These are phyloP conservation scores for Cystobasidium slooffiae DNA, from an alignment of 1,284 basidiomycete species.

Conservation along the genomic window DNA sequence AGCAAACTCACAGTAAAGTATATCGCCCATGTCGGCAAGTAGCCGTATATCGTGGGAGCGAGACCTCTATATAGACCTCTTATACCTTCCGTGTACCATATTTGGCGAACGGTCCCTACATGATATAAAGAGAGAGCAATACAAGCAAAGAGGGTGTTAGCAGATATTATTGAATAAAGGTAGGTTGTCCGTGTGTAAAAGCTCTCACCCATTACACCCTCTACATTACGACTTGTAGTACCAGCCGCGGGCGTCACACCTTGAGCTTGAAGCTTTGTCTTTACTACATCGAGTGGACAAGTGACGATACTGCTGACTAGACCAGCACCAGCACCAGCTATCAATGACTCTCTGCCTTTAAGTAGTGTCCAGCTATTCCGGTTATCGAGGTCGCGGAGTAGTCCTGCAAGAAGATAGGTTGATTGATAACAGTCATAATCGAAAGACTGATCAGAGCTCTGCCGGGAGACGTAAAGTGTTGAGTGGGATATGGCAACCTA, in stretches of 20 bases:
- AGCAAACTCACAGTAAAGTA: constrained; percentile 77
- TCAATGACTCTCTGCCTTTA: constrained; percentile 57
- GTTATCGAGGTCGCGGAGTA: constrained; percentile 42
- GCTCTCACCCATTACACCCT: constrained; percentile 66
- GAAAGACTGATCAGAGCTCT: not conserved
- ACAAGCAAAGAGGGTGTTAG: not conserved
- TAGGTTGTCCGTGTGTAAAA: constrained; percentile 16
- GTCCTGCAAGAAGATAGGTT: constrained; percentile 11
- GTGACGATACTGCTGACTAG: constrained; percentile 91
- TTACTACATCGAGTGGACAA: constrained; percentile 95
- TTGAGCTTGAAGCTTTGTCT: constrained; percentile 95
- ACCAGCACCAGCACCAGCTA: constrained; percentile 67
- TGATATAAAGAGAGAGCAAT: not conserved
- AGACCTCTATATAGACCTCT: constrained; percentile 89
- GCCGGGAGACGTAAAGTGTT: not conserved
- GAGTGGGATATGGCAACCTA: not conserved
- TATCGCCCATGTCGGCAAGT: constrained; percentile 96
- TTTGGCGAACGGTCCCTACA: constrained; percentile 71
- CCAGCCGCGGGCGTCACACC: constrained; percentile 45
- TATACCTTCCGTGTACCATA: constrained; percentile 74
- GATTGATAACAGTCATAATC: not conserved
- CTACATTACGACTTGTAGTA: constrained; percentile 5
- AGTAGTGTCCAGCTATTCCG: constrained; percentile 43
- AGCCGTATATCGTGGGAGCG: constrained; percentile 91
- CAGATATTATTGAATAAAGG: not conserved